Evolutionary conservation across 768 basidiomycete genomes (phyloP).

Genomic region (Calocera cornea): DNA sequence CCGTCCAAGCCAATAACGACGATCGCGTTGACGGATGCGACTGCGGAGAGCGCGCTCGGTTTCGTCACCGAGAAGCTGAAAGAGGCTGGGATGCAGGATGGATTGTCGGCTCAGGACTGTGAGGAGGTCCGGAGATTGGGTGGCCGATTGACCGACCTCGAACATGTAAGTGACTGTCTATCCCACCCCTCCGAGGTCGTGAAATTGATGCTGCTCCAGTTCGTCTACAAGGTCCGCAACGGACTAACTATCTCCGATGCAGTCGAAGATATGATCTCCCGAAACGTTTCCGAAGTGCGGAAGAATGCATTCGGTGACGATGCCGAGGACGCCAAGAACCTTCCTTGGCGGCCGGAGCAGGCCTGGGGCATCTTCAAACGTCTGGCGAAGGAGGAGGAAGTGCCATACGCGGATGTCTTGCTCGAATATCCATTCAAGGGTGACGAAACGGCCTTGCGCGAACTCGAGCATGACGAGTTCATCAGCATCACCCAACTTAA

Average conservation of each 20-base stretch:
- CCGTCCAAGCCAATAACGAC: constrained; percentile 70
- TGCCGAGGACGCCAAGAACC: constrained; percentile 64
- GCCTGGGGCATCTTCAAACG: constrained; percentile 71
- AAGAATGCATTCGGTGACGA: constrained; percentile 94
- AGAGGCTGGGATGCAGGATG: constrained; percentile 34
- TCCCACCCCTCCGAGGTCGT: background rate
- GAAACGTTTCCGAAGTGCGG: constrained; percentile 67
- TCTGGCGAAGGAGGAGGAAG: constrained; percentile 57
- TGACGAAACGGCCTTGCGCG: constrained; percentile 65
- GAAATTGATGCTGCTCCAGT: constrained; percentile 28
- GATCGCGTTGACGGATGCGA: constrained; percentile 76
- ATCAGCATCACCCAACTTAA: constrained; percentile 67
- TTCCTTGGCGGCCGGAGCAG: constrained; percentile 78
- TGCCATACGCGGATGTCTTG: constrained; percentile 68
- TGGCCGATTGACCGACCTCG: constrained; percentile 80
- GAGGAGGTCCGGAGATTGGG: constrained; percentile 61
- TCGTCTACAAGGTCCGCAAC: constrained; percentile 72
- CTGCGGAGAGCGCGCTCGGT: constrained; percentile 57
- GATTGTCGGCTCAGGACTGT: constrained; percentile 42
- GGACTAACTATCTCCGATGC: constrained; percentile 63
- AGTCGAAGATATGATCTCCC: constrained; percentile 75
- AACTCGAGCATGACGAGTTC: constrained; percentile 78
- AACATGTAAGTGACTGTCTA: constrained; percentile 41
- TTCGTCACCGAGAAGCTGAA: constrained; percentile 70
- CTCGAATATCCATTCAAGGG: constrained; percentile 82